phyloP scores from a whole-genome alignment of 495 filamentous ascomycete species.

The Hyaloscypha bicolor region DNA sequence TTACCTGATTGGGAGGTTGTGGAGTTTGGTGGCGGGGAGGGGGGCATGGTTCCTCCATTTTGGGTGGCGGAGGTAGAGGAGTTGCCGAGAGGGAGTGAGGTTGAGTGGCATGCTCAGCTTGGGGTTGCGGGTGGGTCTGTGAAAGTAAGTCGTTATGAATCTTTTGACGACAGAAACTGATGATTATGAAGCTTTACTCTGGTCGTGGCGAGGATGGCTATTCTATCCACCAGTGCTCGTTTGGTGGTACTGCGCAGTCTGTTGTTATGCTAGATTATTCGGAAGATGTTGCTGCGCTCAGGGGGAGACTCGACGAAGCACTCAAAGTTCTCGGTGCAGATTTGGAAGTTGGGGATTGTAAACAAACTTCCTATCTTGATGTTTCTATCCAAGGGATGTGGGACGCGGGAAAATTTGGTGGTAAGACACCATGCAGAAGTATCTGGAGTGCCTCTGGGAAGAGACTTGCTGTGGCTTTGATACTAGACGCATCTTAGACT shows the following conservation, averaged over 20 bases:
- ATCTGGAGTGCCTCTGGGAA: slow-evolving; percentile 22
- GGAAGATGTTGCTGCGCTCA: background rate
- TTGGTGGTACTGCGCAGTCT: slow-evolving; percentile 12
- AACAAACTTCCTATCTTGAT: slow-evolving; percentile 22
- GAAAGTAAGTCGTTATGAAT: slow-evolving; percentile 18
- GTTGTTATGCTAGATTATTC: slow-evolving; percentile 12
- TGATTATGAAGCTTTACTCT: slow-evolving; percentile 7
- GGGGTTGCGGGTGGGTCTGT: slow-evolving; percentile 25
- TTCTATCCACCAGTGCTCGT: slow-evolving; percentile 19
- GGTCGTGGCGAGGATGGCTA: background rate
- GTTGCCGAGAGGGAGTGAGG: slow-evolving; percentile 65
- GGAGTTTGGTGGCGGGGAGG: background rate
- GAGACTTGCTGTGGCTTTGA: slow-evolving; percentile 18
- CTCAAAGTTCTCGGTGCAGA: slow-evolving; percentile 3
- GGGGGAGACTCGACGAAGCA: slow-evolving; percentile 8
- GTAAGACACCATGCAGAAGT: slow-evolving; percentile 24
- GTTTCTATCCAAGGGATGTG: background rate
- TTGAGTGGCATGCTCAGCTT: slow-evolving; percentile 69
- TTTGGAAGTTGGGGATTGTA: background rate
- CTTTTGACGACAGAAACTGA: background rate
- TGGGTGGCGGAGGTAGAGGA: slow-evolving; percentile 73
- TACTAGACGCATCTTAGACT: background rate
- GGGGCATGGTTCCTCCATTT: slow-evolving; percentile 56
- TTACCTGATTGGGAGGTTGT: slow-evolving; percentile 29
- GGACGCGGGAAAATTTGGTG: background rate